phyloP scores from a whole-genome alignment of 345 rosid species.

The Reutealis trisperma region DNA sequence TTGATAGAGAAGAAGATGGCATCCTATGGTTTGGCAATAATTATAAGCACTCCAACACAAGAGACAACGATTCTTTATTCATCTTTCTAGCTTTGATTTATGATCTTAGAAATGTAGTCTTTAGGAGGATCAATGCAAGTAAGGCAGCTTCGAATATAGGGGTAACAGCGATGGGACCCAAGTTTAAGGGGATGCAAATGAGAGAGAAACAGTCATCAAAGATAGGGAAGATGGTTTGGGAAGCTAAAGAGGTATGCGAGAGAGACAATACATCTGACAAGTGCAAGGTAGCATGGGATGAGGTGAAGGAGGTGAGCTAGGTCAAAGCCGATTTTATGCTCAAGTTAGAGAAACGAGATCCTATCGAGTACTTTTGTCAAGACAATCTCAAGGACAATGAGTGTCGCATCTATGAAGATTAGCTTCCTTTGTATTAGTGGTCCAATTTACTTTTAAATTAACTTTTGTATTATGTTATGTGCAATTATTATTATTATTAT shows the following conservation, averaged over 20 bases:
- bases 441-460: no score
- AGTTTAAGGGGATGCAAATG: slow-evolving; percentile 69
- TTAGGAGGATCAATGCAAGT: no score
- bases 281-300: slow-evolving; percentile 97
- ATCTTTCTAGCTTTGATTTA: neutral
- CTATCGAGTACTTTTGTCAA: slow-evolving; percentile 58
- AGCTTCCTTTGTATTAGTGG: no score
- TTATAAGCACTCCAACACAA: neutral
- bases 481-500: no score
- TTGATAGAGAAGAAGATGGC: neutral
- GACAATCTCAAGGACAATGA: slow-evolving; percentile 81
- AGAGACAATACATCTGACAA: slow-evolving; percentile 54
- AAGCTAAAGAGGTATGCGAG: slow-evolving; percentile 69
- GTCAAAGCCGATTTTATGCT: slow-evolving; percentile 73
- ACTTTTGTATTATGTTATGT: no score
- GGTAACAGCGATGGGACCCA: slow-evolving; percentile 37
- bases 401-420: slow-evolving; percentile 68
- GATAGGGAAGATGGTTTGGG: slow-evolving; percentile 65
- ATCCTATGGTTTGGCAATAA: neutral
- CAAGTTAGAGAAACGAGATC: slow-evolving; percentile 53
- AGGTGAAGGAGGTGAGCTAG: slow-evolving; percentile 86
- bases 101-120: neutral
- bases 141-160: neutral
- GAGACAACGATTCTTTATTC: neutral
- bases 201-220: slow-evolving; percentile 60